Evolutionary conservation across 176 grass and related monocot species (phyloP).

Genomic region (Lolium perenne): DNA sequence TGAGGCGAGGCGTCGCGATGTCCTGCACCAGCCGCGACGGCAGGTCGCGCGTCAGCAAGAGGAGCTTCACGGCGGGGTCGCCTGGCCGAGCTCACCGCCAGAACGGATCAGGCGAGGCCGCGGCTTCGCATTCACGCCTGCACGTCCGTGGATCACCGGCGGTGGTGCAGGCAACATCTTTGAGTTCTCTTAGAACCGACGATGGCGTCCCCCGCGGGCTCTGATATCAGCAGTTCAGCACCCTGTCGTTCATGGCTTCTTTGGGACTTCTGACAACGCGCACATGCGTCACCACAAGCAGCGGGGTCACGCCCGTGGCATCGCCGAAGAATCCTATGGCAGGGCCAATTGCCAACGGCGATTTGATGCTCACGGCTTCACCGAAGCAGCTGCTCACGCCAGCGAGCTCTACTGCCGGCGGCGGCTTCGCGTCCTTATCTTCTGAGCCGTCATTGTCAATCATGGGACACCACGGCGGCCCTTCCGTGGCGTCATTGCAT

Average conservation of each 20-base stretch:
- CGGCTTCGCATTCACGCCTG: conserved; percentile 18
- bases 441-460: conserved; percentile 13
- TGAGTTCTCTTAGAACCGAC: not conserved
- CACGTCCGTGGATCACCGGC: not conserved
- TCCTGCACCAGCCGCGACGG: too few relatives aligned
- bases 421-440: conserved; percentile 4
- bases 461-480: conserved; percentile 10
- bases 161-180: conserved; percentile 17
- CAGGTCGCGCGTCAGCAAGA: too few relatives aligned
- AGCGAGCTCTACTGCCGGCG: not conserved
- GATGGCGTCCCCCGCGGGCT: conserved; percentile 20
- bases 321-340: not conserved
- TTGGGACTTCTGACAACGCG: conserved; percentile 11
- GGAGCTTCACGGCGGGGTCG: too few relatives aligned
- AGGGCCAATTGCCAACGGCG: not conserved
- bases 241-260: conserved; percentile 8
- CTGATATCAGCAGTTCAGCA: not conserved
- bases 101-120: not conserved
- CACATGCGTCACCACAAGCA: not conserved
- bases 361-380: not conserved
- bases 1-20: too few relatives aligned
- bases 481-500: not conserved
- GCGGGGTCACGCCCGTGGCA: not conserved
- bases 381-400: not conserved
- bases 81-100: too few relatives aligned